Conservation (phyloP, 495 filamentous ascomycete species). For the Podospora australis region DNA sequence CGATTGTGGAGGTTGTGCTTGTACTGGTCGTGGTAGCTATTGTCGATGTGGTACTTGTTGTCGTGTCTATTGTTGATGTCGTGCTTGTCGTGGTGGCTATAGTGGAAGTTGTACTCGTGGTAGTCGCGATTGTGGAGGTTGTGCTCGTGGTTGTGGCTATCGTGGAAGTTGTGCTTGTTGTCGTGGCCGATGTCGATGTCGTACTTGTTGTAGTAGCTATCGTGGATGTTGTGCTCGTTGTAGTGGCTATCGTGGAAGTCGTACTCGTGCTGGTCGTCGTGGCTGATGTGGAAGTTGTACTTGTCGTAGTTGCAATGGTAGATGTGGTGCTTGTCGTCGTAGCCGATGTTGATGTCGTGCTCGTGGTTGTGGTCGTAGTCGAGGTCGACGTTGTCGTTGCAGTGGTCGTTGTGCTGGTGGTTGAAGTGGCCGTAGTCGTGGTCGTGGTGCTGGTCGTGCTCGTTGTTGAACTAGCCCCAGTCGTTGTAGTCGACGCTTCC, state of each 20-base stretch:
- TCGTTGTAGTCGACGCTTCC: too few species aligned
- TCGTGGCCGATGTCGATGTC: neutral
- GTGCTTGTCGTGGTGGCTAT: neutral
- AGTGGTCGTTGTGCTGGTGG: neutral
- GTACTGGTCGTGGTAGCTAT: neutral
- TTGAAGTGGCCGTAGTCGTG: neutral
- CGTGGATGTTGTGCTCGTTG: neutral
- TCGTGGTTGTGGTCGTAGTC: too few species aligned
- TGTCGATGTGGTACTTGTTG: neutral
- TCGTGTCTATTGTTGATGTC: neutral
- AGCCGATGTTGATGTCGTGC: too few species aligned
- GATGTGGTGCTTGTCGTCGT: neutral
- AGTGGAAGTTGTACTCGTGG: neutral
- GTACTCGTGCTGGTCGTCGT: neutral
- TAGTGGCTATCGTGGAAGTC: neutral
- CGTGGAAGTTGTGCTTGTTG: neutral
- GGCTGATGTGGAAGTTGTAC: neutral
- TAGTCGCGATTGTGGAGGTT: neutral
- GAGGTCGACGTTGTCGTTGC: neutral
- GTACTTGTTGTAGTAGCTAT: neutral
- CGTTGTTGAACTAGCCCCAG: too few species aligned
- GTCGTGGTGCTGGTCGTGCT: too few species aligned
- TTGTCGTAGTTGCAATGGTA: too few species aligned
- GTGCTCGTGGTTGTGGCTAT: neutral
- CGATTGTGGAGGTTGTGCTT: neutral